Percentiles rank a stretch among this genome's conserved stretches.
Conservation (phyloP, 148 eudicot genomes). For the Rhododendron kiyosumense region DNA sequence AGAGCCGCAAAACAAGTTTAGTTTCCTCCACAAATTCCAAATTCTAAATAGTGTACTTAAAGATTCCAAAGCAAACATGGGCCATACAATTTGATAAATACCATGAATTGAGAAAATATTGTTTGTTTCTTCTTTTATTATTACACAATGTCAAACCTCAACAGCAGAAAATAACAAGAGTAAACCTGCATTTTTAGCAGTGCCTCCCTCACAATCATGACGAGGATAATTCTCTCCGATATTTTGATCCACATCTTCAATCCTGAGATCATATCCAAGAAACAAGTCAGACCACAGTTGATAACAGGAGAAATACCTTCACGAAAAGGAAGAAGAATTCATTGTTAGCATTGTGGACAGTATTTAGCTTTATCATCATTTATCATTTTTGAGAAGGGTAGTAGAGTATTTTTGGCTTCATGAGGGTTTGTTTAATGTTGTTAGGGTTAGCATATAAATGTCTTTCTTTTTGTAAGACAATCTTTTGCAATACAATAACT, state of each 20-base stretch:
- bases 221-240: conserved; percentile 9
- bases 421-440: background rate
- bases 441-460: too few species aligned
- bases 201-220: conserved; percentile 9
- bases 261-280: conserved; percentile 16
- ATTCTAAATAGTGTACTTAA: background rate
- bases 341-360: background rate
- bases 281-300: background rate
- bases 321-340: background rate
- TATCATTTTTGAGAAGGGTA: too few species aligned
- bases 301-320: background rate
- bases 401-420: too few species aligned
- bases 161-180: background rate
- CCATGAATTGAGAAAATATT: background rate
- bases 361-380: too few species aligned
- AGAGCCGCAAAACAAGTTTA: background rate
- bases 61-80: background rate
- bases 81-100: background rate
- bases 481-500: background rate
- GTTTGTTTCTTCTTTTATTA: background rate
- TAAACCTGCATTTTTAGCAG: conserved; percentile 17
- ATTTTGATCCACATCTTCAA: conserved; percentile 7
- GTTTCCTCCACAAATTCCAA: background rate
- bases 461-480: too few species aligned
- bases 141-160: conserved; percentile 1